These are phyloP conservation scores for Thelephora ganbajun DNA, from an alignment of 768 basidiomycete genomes.

Conservation along the genomic window DNA sequence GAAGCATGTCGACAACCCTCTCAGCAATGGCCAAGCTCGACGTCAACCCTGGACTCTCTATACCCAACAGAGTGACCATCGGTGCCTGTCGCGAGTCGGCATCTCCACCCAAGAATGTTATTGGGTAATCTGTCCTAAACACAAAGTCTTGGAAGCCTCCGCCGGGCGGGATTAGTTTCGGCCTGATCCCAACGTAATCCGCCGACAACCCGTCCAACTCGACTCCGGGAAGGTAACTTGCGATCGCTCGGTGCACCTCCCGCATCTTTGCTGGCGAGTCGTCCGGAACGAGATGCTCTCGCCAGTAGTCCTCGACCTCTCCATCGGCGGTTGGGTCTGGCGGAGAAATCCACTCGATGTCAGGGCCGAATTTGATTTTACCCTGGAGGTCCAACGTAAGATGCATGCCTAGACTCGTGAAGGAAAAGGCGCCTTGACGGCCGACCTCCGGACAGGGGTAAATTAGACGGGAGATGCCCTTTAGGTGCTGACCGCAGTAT, in stretches of 20 bases:
- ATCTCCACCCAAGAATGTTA: conserved; percentile 16
- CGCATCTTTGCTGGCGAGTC: conserved; percentile 32
- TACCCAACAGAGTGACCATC: conserved; percentile 79
- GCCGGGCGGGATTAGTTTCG: conserved; percentile 67
- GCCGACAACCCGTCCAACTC: conserved; percentile 46
- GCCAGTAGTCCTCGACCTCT: conserved; percentile 67
- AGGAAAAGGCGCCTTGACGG: conserved; percentile 30
- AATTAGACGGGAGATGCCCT: conserved; percentile 58
- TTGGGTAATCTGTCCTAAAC: conserved; percentile 49
- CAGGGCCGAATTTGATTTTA: conserved; percentile 83
- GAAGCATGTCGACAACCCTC: conserved; percentile 49
- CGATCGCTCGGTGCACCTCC: conserved; percentile 63
- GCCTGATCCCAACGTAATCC: conserved; percentile 78
- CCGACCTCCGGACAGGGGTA: conserved; percentile 80
- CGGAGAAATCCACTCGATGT: conserved; percentile 75
- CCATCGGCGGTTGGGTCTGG: conserved; percentile 22
- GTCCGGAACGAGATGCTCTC: conserved; percentile 43
- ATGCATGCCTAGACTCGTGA: conserved; percentile 86
- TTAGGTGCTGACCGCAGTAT: conserved; percentile 70
- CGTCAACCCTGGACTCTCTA: conserved; percentile 89
- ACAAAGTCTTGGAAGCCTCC: conserved; percentile 80
- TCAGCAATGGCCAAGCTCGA: conserved; percentile 80
- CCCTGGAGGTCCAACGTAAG: conserved; percentile 78
- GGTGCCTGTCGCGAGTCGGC: conserved; percentile 15
- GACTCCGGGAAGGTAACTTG: conserved; percentile 57